These are phyloP conservation scores for Candida berthetii DNA, from an alignment of 805 yeast genomes.

Conservation along the genomic window DNA sequence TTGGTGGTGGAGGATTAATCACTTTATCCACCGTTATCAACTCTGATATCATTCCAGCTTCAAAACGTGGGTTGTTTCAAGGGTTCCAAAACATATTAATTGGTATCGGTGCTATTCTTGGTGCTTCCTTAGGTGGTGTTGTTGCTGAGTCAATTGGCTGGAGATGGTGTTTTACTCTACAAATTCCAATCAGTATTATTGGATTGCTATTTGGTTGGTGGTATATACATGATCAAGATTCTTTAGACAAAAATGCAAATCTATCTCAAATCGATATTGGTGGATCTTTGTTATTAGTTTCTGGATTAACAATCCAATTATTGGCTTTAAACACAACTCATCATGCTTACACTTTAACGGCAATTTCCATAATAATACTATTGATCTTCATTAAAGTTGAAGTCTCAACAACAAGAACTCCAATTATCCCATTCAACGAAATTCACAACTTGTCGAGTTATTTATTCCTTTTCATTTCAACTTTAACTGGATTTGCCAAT, in stretches of 20 bases:
- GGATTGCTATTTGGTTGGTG: constrained; percentile 22
- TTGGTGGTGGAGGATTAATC: constrained; percentile 36
- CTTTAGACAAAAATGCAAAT: constrained; percentile 7
- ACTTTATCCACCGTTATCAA: constrained; percentile 32
- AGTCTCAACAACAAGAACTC: constrained; percentile 18
- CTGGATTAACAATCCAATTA: constrained; percentile 26
- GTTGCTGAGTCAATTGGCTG: constrained; percentile 30
- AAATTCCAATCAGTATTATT: constrained; percentile 25
- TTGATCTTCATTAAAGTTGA: constrained; percentile 17
- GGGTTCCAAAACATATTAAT: constrained; percentile 31
- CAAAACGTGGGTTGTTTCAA: constrained; percentile 33
- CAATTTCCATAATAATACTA: constrained; percentile 9
- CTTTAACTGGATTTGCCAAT: constrained; percentile 31
- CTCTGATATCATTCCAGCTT: constrained; percentile 29
- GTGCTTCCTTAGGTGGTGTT: constrained; percentile 33
- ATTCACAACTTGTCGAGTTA: constrained; percentile 19
- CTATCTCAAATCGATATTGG: constrained; percentile 24
- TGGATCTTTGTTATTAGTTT: constrained; percentile 27
- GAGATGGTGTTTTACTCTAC: constrained; percentile 33
- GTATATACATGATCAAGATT: constrained; percentile 24
- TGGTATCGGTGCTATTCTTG: constrained; percentile 30
- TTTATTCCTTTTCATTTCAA: constrained; percentile 22
- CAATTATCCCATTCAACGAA: constrained; percentile 27
- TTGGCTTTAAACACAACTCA: constrained; percentile 18
- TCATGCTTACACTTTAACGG: constrained; percentile 3